A percentile compares a stretch with the other conserved stretches of the same genome.
These are phyloP conservation scores for Citropsis articulata DNA, from an alignment of 345 rosid genomes.

Conservation along the genomic window DNA sequence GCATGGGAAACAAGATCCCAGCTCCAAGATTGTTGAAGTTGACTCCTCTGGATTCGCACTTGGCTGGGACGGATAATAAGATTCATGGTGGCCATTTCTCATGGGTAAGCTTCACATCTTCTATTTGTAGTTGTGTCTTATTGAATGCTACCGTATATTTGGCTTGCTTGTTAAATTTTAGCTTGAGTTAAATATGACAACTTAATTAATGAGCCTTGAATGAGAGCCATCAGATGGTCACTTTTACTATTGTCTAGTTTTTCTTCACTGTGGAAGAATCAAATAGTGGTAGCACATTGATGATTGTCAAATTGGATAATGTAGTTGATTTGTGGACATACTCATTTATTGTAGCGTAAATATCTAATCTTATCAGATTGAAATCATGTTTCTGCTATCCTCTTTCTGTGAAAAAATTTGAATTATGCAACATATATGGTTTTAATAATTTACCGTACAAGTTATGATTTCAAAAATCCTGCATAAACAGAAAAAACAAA, in stretches of 20 bases:
- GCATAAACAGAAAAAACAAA: neutral
- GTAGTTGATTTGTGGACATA: neutral
- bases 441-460: neutral
- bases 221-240: neutral
- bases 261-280: neutral
- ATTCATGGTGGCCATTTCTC: constrained; percentile 95
- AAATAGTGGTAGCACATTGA: neutral
- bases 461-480: neutral
- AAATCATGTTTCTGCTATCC: neutral
- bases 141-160: neutral
- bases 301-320: neutral
- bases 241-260: neutral
- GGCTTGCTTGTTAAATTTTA: neutral
- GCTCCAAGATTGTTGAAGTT: constrained; percentile 92
- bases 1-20: constrained; percentile 93
- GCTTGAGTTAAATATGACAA: neutral
- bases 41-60: constrained; percentile 82
- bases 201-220: neutral
- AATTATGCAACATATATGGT: neutral
- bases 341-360: neutral
- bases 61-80: constrained; percentile 80
- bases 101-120: constrained; percentile 60
- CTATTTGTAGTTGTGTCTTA: neutral
- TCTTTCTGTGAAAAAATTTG: neutral
- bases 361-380: neutral